Evolutionary conservation across 257 asterid genomes (phyloP).

Genomic region (Scutellaria galericulata): DNA sequence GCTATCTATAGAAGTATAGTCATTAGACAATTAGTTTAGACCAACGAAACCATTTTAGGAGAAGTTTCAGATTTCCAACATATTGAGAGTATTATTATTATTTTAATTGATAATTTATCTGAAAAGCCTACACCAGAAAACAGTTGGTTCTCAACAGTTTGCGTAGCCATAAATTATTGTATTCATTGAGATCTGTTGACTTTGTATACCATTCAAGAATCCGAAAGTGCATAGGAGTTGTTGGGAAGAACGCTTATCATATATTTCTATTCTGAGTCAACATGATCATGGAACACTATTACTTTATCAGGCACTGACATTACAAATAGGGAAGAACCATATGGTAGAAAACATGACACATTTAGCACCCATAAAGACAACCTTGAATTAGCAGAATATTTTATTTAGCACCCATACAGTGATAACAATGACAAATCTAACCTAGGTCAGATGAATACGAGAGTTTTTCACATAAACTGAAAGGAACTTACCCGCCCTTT

Average conservation of each 20-base stretch:
- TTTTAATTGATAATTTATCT: neutral
- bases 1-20: no score
- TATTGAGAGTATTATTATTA: neutral
- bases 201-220: no score
- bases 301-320: no score
- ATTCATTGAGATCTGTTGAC: no score
- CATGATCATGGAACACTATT: no score
- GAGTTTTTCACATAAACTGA: neutral
- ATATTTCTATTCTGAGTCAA: neutral
- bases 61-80: slow-evolving; percentile 3
- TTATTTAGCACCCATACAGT: neutral
- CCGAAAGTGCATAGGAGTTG: neutral
- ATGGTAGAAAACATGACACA: neutral
- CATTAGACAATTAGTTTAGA: no score
- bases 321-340: neutral
- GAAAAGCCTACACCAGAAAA: neutral
- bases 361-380: neutral
- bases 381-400: neutral
- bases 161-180: no score
- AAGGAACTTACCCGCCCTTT: slow-evolving; percentile 76
- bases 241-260: neutral
- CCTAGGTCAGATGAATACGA: neutral
- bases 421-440: neutral
- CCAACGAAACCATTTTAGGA: neutral
- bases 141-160: no score